These are phyloP conservation scores for Pulveroboletus frians DNA, from an alignment of 768 basidiomycete genomes.

Conservation along the genomic window DNA sequence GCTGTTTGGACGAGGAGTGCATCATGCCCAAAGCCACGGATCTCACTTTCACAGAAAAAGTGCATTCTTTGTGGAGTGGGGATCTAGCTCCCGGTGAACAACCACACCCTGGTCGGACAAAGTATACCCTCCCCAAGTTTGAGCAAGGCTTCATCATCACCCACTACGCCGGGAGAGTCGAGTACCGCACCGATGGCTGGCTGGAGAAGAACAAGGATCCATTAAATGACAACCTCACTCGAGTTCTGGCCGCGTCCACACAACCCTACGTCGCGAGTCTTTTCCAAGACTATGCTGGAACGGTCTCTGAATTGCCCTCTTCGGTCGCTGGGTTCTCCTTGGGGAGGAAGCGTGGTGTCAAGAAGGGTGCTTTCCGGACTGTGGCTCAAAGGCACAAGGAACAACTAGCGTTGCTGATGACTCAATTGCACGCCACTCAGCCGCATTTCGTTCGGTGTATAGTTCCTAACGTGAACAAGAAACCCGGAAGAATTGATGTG, in stretches of 20 bases:
- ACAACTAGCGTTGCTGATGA: slow-evolving; percentile 87
- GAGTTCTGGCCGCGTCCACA: slow-evolving; percentile 76
- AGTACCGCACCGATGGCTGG: slow-evolving; percentile 95
- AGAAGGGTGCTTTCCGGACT: slow-evolving; percentile 96
- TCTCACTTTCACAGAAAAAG: slow-evolving; percentile 89
- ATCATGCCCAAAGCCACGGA: slow-evolving; percentile 99
- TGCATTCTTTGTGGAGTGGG: slow-evolving; percentile 67
- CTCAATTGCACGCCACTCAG: slow-evolving; percentile 86
- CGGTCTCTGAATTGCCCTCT: slow-evolving; percentile 27
- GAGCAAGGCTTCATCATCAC: slow-evolving; percentile 92
- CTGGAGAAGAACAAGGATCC: slow-evolving; percentile 99
- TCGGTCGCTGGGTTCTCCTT: slow-evolving; percentile 35
- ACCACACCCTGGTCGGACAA: slow-evolving; percentile 69
- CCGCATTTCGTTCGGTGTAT: slow-evolving; percentile 99
- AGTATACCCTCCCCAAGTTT: slow-evolving; percentile 84
- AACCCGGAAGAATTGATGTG: slow-evolving; percentile 85
- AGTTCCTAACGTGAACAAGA: slow-evolving; percentile 89
- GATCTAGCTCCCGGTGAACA: slow-evolving; percentile 39
- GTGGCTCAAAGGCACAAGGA: slow-evolving; percentile 95
- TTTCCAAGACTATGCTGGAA: slow-evolving; percentile 76
- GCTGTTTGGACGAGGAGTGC: slow-evolving; percentile 94
- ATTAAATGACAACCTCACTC: slow-evolving; percentile 90
- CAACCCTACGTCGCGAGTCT: slow-evolving; percentile 78
- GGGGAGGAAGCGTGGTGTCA: slow-evolving; percentile 69
- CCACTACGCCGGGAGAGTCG: slow-evolving; percentile 96